Percentiles rank a stretch among this genome's conserved stretches.
These are phyloP conservation scores for Asterophora parasitica DNA, from an alignment of 768 basidiomycete species.

Conservation along the genomic window DNA sequence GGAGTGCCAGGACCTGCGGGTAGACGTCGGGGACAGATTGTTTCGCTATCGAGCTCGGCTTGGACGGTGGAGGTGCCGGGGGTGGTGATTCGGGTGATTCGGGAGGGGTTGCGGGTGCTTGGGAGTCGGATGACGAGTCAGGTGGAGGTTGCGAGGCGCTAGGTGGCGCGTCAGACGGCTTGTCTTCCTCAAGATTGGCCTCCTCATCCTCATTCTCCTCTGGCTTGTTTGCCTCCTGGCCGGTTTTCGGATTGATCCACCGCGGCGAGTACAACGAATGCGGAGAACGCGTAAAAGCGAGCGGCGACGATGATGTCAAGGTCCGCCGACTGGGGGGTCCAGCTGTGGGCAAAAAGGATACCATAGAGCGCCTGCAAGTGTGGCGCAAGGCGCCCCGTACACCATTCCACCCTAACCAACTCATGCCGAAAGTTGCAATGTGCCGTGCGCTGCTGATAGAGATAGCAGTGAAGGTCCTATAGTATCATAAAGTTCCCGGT, in stretches of 20 bases:
- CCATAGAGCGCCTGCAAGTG: slow-evolving; percentile 12
- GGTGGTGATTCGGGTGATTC: slow-evolving; percentile 17
- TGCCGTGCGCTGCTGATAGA: neutral
- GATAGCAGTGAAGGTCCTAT: neutral
- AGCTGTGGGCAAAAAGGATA: neutral
- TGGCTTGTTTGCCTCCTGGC: slow-evolving; percentile 12
- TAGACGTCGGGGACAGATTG: slow-evolving; percentile 87
- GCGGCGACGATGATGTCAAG: slow-evolving; percentile 6
- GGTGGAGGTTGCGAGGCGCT: slow-evolving; percentile 14
- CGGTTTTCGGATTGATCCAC: slow-evolving; percentile 21
- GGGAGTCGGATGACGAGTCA: slow-evolving; percentile 13
- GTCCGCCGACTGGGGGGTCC: slow-evolving; percentile 1
- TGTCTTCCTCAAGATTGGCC: slow-evolving; percentile 11
- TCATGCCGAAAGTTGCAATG: slow-evolving; percentile 13
- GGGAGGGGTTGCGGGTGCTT: slow-evolving; percentile 18
- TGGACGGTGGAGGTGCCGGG: slow-evolving; percentile 12
- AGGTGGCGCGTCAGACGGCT: slow-evolving; percentile 13
- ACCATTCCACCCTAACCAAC: slow-evolving; percentile 18
- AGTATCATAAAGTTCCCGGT: neutral
- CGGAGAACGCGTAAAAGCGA: slow-evolving; percentile 11
- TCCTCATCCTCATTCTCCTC: slow-evolving; percentile 9
- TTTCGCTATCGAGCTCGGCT: slow-evolving; percentile 61
- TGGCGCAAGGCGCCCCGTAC: slow-evolving; percentile 12
- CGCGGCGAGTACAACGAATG: slow-evolving; percentile 15
- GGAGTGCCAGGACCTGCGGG: slow-evolving; percentile 91